These are phyloP conservation scores for Cordyceps fumosorosea DNA, from an alignment of 2,329 filamentous ascomycete species.

Conservation along the genomic window DNA sequence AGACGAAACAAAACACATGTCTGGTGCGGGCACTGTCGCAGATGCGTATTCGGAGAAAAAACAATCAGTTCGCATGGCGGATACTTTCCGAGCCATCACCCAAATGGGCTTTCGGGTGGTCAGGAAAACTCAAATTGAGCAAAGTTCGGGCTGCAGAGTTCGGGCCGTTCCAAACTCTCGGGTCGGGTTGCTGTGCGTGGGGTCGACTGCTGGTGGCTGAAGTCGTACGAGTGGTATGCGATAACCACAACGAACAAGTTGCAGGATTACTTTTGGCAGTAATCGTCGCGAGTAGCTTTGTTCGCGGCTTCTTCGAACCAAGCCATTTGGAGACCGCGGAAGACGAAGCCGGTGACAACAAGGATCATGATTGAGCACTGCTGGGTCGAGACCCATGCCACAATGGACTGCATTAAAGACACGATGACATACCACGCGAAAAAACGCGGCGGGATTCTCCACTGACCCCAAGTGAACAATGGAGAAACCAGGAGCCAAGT, in stretches of 20 bases:
- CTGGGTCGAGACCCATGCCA: not conserved
- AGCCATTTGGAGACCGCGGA: not conserved
- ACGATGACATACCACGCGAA: not conserved
- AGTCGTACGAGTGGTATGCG: not conserved
- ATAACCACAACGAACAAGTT: not conserved
- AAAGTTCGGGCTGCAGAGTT: not conserved
- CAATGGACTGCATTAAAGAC: not conserved
- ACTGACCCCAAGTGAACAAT: not conserved
- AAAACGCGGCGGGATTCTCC: not conserved
- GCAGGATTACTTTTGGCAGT: not conserved
- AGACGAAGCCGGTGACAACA: not conserved
- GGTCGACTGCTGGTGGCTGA: not conserved
- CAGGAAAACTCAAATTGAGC: not conserved
- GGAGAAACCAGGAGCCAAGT: not conserved
- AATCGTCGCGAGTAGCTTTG: not conserved
- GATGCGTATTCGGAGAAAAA: no score
- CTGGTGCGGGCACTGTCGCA: no score
- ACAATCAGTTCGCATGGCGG: not conserved
- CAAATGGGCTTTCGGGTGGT: not conserved
- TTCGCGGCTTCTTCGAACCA: not conserved
- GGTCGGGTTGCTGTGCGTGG: not conserved
- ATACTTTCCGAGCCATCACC: no score
- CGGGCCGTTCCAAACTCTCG: not conserved
- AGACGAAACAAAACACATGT: no score
- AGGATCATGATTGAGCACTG: not conserved